A percentile compares a stretch with the other conserved stretches of the same genome.
Evolutionary conservation across 1,284 basidiomycete genomes (phyloP).

Genomic region (Wolfiporia cocos): DNA sequence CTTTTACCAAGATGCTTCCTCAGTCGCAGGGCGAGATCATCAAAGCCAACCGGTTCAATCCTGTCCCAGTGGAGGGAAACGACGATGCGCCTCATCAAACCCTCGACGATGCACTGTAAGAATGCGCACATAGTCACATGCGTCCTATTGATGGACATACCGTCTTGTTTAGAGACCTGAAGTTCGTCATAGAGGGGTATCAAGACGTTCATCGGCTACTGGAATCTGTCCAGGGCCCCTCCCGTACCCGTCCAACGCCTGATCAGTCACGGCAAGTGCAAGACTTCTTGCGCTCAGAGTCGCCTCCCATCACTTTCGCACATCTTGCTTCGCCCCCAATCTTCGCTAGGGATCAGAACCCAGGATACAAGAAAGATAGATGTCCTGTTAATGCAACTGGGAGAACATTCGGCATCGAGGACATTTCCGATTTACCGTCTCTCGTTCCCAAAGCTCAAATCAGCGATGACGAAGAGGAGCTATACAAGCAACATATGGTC

Average conservation of each 20-base stretch:
- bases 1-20: constrained; percentile 2
- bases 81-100: constrained; percentile 3
- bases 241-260: not conserved
- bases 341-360: constrained; percentile 35
- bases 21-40: constrained; percentile 7
- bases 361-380: constrained; percentile 15
- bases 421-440: constrained; percentile 23
- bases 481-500: constrained; percentile 41
- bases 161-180: too few species aligned
- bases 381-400: too few species aligned
- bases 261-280: constrained; percentile 18
- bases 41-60: constrained; percentile 1
- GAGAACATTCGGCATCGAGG: not conserved
- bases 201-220: constrained; percentile 1
- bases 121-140: constrained; percentile 1
- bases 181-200: too few species aligned
- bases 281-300: constrained; percentile 28
- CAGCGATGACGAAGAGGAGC: constrained; percentile 32
- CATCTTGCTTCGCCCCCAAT: constrained; percentile 34
- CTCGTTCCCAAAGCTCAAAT: constrained; percentile 18
- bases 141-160: too few species aligned
- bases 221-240: not conserved
- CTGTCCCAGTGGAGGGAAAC: constrained; percentile 2
- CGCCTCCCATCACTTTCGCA: constrained; percentile 26
- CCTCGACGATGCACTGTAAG: constrained; percentile 15